A percentile compares a stretch with the other conserved stretches of the same genome.
Conservation (phyloP, 2,329 filamentous ascomycete species). For the Xylaria sp. region DNA sequence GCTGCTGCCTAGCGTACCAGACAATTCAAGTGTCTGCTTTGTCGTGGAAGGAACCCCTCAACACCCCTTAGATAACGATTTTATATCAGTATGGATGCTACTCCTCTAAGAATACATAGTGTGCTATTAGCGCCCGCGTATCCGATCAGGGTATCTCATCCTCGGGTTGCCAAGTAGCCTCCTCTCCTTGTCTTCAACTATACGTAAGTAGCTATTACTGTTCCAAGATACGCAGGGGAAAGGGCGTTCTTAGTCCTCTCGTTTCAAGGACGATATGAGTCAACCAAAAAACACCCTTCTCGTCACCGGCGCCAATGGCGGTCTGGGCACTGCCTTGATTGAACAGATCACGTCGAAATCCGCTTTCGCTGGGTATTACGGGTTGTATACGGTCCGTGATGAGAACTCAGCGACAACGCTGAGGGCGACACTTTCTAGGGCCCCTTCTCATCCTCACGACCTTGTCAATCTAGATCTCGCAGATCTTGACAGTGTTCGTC, state of each 20-base stretch:
- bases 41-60: no score
- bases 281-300: conserved; percentile 20
- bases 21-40: no score
- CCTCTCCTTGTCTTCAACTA: no score
- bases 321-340: conserved; percentile 34
- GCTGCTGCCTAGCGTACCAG: no score
- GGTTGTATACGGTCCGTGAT: conserved; percentile 34
- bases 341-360: conserved; percentile 11
- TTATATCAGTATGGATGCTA: no score
- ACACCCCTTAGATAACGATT: no score
- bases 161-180: no score
- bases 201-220: no score
- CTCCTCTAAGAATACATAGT: no score
- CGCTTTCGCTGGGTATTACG: conserved; percentile 24
- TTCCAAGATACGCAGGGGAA: background rate
- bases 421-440: background rate
- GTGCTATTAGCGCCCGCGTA: no score
- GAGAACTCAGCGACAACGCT: background rate
- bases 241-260: background rate
- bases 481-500: conserved; percentile 31
- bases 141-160: no score
- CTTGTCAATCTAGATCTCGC: conserved; percentile 32
- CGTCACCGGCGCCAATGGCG: conserved; percentile 38
- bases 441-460: conserved; percentile 24
- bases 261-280: background rate